Percentiles rank a stretch among this genome's conserved stretches.
Conservation (phyloP, 2,329 filamentous ascomycete species). For the Tolypocladium ophioglossoides region DNA sequence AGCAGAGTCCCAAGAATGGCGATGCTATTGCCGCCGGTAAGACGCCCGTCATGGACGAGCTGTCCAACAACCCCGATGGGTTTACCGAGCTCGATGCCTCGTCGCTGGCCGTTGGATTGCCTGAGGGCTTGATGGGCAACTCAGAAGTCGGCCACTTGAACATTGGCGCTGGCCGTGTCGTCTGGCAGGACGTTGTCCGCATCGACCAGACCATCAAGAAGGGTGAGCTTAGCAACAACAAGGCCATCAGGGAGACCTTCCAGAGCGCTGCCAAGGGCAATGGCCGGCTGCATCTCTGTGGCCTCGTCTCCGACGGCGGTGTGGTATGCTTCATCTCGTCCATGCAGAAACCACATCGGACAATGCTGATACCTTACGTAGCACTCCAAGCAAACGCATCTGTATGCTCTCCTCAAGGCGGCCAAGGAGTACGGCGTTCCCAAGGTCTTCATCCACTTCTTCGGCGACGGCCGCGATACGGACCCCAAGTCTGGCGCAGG, state of each 20-base stretch:
- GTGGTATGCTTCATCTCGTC: slow-evolving; percentile 45
- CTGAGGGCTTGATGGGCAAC: slow-evolving; percentile 97
- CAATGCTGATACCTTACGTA: slow-evolving; percentile 16
- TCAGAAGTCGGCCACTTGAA: slow-evolving; percentile 98
- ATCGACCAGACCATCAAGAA: slow-evolving; percentile 92
- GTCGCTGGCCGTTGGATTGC: slow-evolving; percentile 87
- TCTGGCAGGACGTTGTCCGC: slow-evolving; percentile 96
- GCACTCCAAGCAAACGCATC: slow-evolving; percentile 92
- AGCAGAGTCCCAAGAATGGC: slow-evolving; percentile 72
- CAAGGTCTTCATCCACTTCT: slow-evolving; percentile 97
- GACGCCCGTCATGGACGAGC: slow-evolving; percentile 89
- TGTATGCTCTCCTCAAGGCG: slow-evolving; percentile 77
- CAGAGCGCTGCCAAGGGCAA: slow-evolving; percentile 75
- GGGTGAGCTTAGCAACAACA: slow-evolving; percentile 62
- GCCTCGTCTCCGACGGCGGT: slow-evolving; percentile 89
- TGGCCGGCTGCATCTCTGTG: slow-evolving; percentile 83
- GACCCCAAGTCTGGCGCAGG: slow-evolving; percentile 87
- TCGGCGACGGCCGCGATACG: slow-evolving; percentile 94
- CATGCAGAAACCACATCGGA: not conserved
- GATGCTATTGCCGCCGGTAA: slow-evolving; percentile 92
- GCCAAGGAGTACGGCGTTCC: slow-evolving; percentile 83
- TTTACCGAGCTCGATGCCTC: slow-evolving; percentile 93
- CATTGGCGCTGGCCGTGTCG: slow-evolving; percentile 92
- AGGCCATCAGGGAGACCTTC: slow-evolving; percentile 69
- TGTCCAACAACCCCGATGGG: slow-evolving; percentile 71